A percentile compares a stretch with the other conserved stretches of the same genome.
Conservation (phyloP, 345 rosid genomes). For the Barbarea vulgaris region DNA sequence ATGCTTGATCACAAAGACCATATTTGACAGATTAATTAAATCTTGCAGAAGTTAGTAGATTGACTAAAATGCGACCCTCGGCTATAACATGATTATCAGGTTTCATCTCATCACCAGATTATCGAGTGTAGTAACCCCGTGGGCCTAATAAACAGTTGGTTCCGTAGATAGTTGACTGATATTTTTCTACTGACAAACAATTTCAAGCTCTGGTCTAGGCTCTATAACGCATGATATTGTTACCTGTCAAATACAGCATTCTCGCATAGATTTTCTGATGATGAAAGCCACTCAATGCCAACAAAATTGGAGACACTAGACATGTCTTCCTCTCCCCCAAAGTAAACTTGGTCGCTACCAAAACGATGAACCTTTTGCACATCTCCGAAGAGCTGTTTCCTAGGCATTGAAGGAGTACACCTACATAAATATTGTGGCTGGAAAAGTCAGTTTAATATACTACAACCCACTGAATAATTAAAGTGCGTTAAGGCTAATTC, state of each 20-base stretch:
- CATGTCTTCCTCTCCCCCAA: conserved; percentile 59
- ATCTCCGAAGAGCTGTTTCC: conserved; percentile 70
- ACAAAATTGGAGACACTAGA: conserved; percentile 78
- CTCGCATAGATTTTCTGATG: conserved; percentile 76
- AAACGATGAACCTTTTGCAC: conserved; percentile 52
- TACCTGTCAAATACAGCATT: conserved; percentile 85
- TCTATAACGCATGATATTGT: neutral
- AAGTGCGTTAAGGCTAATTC: neutral
- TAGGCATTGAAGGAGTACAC: conserved; percentile 72
- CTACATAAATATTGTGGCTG: conserved; percentile 39
- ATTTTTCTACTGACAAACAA: neutral
- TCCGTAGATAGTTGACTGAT: neutral
- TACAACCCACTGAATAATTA: neutral
- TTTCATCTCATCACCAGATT: neutral
- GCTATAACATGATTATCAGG: neutral
- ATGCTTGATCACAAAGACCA: neutral
- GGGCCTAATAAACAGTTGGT: neutral
- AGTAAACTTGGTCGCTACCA: conserved; percentile 55
- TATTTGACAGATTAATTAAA: neutral
- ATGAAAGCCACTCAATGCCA: conserved; percentile 86
- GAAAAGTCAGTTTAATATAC: conserved; percentile 1
- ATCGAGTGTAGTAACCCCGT: neutral
- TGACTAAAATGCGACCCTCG: neutral
- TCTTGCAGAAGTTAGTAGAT: neutral
- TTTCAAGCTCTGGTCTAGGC: neutral